Base-by-base conservation (phyloP, 2,329 filamentous ascomycete genomes). In the Colletotrichum camelliae region DNA sequence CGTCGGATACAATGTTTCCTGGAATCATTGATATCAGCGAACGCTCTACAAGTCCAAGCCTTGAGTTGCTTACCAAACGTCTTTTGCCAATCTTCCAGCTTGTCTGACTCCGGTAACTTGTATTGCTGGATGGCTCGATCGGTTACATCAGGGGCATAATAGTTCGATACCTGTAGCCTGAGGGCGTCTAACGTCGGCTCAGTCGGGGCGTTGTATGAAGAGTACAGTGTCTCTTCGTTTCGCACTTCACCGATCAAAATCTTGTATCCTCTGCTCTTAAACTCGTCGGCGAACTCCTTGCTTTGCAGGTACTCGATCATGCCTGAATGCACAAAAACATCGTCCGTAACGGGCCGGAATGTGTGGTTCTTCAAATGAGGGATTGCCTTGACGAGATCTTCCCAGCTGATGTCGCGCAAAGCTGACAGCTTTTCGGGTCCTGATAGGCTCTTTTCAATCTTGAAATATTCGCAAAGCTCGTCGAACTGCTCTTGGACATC, bases 221-320 rank as follows among this genome's bases (percentile, higher is more conserved):
- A 83, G 73, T 88, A 87, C 1, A 88, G 78, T 1, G 84, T 86
- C 64, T 88, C 85, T 67, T 88, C 86, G 72, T 88, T 86, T 1
- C 81, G 74, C 31, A 88, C 84, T 76, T 88, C 86, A 21, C 86
- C 86, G 43, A 88, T 86, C 0, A 88, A 78, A 1, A 88, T 70
- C 5, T 80, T 82, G 60, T 85, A 81, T 1, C 79, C 73, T 16
- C 85, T 79, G 5, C 70, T 72, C 31, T 80, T 83, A 70, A 88
- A 87, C 35, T 84, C 81, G 2, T 79, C 74, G 0, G 86, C 84
- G 64, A 88, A 87, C 0, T 71, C 77, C 1, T 83, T 82, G 58
- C 81, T 81, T 35, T 81, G 80, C 15, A 86, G 79, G 24, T 87
- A 87, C 1, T 84, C 80, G 1, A 84, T 81, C 77, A 88, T 85